Base-by-base conservation (phyloP, 140 eudicot genomes). In the Stevia rebaudiana region DNA sequence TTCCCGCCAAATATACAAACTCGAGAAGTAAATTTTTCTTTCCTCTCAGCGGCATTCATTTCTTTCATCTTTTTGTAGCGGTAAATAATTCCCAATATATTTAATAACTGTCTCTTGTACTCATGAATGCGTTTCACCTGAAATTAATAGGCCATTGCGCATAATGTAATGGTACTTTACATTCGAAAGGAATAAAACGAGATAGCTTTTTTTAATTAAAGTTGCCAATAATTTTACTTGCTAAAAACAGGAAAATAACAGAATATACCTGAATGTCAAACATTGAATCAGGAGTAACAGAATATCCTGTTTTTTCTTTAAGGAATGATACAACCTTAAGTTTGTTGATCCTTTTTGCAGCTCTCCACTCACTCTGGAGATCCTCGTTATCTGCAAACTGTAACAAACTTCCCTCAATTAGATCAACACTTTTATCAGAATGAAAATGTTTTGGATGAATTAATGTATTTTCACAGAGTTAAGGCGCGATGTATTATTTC, bases 1-100 rank as follows among this genome's bases (percentile, higher is more conserved):
- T 88, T 92, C 56, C 98, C 98, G 19, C 98, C 98, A 83, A 92
- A 92, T 76, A 92, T 81, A 68, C 96, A 91, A 40, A 91, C 96
- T 28, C 96, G 88, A 10, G 98, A 94, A 44, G 84, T 95, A 73
- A 70, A 91, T 67, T 79, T 82, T 21, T 63, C 85, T 79, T 72
- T 70, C 75, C 98, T 75, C 72, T 91, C 98, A 30, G 17, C 54
- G 36, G 81, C 71, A n/a, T 51, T 68, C 87, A 87, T 84, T 84
- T 87, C 95, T 77, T 92, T 91, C 95, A 91, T 87, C 79, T 84
- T 80, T 74, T 87, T 91, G 79, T 91, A 91, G 54, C 95, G 95
- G 57, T 91, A 82, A 72, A 91, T 78, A 51, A 91, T 84, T 31
- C 98, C 98, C 75, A 91, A 49, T 61, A 91, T 87, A 69, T 91